phyloP scores from a whole-genome alignment of 202 grass and related monocot species.

The Zizania palustris region DNA sequence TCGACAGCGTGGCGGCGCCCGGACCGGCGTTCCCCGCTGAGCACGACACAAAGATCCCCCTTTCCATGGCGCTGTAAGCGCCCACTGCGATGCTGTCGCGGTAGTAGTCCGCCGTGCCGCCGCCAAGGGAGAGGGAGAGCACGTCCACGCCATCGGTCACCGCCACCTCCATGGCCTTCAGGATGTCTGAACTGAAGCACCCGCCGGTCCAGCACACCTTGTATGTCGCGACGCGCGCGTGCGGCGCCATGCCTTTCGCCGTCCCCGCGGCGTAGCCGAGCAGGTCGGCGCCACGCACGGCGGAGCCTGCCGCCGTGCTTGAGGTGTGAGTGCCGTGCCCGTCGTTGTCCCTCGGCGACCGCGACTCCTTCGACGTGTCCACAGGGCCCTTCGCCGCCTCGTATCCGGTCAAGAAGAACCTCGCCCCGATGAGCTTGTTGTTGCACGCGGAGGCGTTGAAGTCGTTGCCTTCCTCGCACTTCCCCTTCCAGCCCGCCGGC shows the following conservation, averaged over 20 bases:
- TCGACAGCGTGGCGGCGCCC: conserved; percentile 62
- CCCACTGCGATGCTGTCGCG: conserved; percentile 85
- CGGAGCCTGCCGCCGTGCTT: conserved; percentile 71
- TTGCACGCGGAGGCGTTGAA: conserved; percentile 80
- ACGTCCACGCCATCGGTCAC: conserved; percentile 83
- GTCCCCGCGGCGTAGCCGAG: conserved; percentile 76
- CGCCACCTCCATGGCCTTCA: conserved; percentile 96
- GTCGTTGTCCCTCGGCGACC: conserved; percentile 89
- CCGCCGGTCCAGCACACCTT: conserved; percentile 98
- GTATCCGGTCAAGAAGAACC: conserved; percentile 77
- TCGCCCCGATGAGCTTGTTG: conserved; percentile 80
- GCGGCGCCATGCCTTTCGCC: conserved; percentile 82
- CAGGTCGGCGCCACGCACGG: conserved; percentile 58
- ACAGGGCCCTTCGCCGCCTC: conserved; percentile 85
- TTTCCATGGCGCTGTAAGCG: conserved; percentile 86
- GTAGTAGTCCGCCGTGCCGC: conserved; percentile 75
- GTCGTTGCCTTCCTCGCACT: conserved; percentile 74
- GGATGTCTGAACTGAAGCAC: conserved; percentile 93
- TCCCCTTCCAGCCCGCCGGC: conserved; percentile 75
- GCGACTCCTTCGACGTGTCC: conserved; percentile 71
- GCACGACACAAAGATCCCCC: conserved; percentile 81
- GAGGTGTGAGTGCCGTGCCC: conserved; percentile 96
- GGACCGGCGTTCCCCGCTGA: conserved; percentile 87
- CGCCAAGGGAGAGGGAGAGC: conserved; percentile 87
- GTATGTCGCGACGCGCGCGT: conserved; percentile 71